Conservation (phyloP, 441 rosid genomes). For the Melastoma candidum region DNA sequence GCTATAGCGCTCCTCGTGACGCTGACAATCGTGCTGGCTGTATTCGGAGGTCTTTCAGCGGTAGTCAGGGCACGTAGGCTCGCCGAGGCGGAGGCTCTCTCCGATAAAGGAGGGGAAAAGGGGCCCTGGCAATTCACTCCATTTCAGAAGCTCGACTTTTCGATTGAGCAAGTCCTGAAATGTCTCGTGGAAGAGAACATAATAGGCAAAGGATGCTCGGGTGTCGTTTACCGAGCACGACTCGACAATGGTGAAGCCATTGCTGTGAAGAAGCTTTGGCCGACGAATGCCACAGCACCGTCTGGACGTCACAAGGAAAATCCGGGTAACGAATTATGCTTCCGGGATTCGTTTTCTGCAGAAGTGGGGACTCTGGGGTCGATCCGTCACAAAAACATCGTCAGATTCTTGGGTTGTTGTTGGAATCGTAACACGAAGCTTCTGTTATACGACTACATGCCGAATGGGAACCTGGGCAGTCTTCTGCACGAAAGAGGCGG, state of each 20-base stretch:
- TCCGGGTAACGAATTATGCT: conserved; percentile 10
- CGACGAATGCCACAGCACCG: conserved; percentile 1
- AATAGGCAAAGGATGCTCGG: conserved; percentile 20
- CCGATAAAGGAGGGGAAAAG: conserved; percentile 7
- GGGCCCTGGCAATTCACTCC: conserved; percentile 21
- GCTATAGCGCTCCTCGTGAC: conserved; percentile 10
- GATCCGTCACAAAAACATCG: conserved; percentile 18
- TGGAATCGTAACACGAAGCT: conserved; percentile 17
- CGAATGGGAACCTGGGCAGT: conserved; percentile 18
- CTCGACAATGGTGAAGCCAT: conserved; percentile 12
- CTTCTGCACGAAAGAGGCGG: conserved; percentile 18
- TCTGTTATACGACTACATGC: conserved; percentile 19
- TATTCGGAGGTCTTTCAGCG: conserved; percentile 6
- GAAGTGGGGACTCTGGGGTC: conserved; percentile 17
- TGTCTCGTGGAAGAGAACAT: conserved; percentile 16
- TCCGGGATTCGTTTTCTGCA: conserved; percentile 18
- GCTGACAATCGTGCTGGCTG: conserved; percentile 9
- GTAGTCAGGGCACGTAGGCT: conserved; percentile 10
- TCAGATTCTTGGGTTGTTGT: conserved; percentile 17
- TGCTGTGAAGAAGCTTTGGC: conserved; percentile 20
- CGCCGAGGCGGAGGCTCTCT: conserved; percentile 5
- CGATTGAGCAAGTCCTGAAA: conserved; percentile 15
- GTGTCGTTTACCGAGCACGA: conserved; percentile 14
- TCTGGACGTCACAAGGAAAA: conserved; percentile 7
- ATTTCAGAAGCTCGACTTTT: conserved; percentile 17